Conservation (phyloP, 768 basidiomycete species). For the Boletus subcaerulescens region DNA sequence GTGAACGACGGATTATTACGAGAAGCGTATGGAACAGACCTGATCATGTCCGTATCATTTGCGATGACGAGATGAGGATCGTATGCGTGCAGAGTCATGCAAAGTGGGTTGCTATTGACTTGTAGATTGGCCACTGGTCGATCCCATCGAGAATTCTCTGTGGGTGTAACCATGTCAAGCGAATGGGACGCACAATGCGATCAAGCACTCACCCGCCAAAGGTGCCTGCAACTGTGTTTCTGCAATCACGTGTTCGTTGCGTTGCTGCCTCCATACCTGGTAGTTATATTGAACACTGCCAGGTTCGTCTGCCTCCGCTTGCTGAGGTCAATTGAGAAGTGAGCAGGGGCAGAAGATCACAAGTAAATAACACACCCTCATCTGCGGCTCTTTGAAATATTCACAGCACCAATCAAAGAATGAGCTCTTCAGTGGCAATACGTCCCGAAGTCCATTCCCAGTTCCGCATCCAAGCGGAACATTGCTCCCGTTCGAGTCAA, state of each 20-base stretch:
- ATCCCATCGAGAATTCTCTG: slow-evolving; percentile 71
- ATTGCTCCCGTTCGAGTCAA: slow-evolving; percentile 64
- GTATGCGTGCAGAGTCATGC: slow-evolving; percentile 88
- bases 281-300: slow-evolving; percentile 93
- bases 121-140: slow-evolving; percentile 65
- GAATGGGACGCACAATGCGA: background rate
- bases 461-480: slow-evolving; percentile 78
- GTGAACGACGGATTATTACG: background rate
- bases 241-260: slow-evolving; percentile 76
- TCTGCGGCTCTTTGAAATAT: slow-evolving; percentile 98
- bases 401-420: slow-evolving; percentile 97
- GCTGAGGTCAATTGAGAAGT: slow-evolving; percentile 44
- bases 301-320: slow-evolving; percentile 93
- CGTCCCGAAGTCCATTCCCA: slow-evolving; percentile 76
- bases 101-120: slow-evolving; percentile 57
- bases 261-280: slow-evolving; percentile 89
- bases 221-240: slow-evolving; percentile 69
- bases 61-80: slow-evolving; percentile 86
- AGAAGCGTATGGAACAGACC: slow-evolving; percentile 42
- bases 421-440: slow-evolving; percentile 83
- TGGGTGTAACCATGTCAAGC: background rate
- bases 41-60: slow-evolving; percentile 83
- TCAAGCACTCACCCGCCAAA: slow-evolving; percentile 58
- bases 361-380: slow-evolving; percentile 68
- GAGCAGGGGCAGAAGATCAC: slow-evolving; percentile 1